Percentiles rank a stretch among this genome's conserved stretches.
phyloP scores from a whole-genome alignment of 345 rosid species.

The Luvunga scandens region DNA sequence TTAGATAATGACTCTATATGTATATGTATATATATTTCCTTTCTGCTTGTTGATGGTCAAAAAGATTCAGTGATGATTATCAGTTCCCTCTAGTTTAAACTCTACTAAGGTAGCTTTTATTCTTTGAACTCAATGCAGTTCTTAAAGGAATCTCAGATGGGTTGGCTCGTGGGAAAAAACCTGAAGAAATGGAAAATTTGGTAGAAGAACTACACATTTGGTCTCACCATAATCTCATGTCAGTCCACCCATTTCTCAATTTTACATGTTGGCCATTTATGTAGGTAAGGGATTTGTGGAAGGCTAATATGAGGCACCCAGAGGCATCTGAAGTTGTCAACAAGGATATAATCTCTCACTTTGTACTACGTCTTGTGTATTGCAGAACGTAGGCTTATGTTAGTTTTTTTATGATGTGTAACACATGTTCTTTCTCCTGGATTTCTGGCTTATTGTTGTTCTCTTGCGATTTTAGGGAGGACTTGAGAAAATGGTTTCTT shows the following conservation, averaged over 20 bases:
- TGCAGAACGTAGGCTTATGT: conserved; percentile 71
- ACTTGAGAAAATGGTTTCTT: conserved; percentile 88
- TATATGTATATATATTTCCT: too few relatives aligned
- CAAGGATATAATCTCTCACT: conserved; percentile 83
- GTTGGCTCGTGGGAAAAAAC: conserved; percentile 73
- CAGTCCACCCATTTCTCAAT: not conserved
- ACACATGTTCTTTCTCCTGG: not conserved
- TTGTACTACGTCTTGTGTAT: conserved; percentile 81
- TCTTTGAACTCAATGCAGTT: conserved; percentile 40
- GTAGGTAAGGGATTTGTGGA: conserved; percentile 54
- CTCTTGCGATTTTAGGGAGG: conserved; percentile 50
- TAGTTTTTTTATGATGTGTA: not conserved
- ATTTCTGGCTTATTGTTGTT: not conserved
- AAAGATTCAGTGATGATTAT: not conserved
- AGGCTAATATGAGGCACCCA: conserved; percentile 61
- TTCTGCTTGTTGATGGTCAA: not conserved
- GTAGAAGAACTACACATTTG: conserved; percentile 27
- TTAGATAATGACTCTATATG: too few relatives aligned
- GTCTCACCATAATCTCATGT: not conserved
- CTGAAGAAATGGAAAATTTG: conserved; percentile 67
- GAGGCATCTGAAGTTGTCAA: conserved; percentile 45
- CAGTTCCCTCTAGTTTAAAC: not conserved
- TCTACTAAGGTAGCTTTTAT: not conserved
- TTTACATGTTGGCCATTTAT: not conserved
- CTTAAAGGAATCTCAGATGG: conserved; percentile 77